Conservation (phyloP, 2,329 filamentous ascomycete species). For the Colletotrichum tanaceti region DNA sequence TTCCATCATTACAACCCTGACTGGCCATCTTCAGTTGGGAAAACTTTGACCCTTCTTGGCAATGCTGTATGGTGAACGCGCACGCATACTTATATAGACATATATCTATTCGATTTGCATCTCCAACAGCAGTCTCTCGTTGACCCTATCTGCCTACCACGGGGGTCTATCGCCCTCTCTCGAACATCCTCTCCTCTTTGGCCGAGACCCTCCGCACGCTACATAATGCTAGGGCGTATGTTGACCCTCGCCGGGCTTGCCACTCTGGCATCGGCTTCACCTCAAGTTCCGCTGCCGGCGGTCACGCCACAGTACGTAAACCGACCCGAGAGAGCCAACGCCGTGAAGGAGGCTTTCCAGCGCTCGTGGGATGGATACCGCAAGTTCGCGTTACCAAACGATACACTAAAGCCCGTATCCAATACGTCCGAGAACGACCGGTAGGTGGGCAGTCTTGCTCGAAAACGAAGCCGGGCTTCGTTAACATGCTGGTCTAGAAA, state of each 20-base stretch:
- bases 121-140: neutral
- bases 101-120: neutral
- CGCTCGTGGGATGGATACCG: constrained; percentile 80
- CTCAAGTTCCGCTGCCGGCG: constrained; percentile 11
- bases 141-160: neutral
- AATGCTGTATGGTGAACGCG: neutral
- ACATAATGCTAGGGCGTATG: constrained; percentile 12
- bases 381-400: constrained; percentile 79
- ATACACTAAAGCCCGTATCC: constrained; percentile 77
- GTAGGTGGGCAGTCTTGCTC: constrained; percentile 55
- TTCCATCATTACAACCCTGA: constrained; percentile 22
- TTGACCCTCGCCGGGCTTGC: constrained; percentile 19
- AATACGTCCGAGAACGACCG: constrained; percentile 76
- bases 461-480: neutral
- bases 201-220: neutral
- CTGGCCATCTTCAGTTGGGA: constrained; percentile 5
- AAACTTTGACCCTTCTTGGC: neutral
- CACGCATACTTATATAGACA: neutral
- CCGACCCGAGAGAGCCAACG: constrained; percentile 61
- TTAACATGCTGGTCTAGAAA: constrained; percentile 65
- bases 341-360: constrained; percentile 76
- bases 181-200: neutral
- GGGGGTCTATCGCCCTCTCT: neutral
- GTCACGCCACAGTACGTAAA: constrained; percentile 41
- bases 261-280: constrained; percentile 14